Conservation (phyloP, 2,329 filamentous ascomycete species). For the Phaeosphaeria sp. region DNA sequence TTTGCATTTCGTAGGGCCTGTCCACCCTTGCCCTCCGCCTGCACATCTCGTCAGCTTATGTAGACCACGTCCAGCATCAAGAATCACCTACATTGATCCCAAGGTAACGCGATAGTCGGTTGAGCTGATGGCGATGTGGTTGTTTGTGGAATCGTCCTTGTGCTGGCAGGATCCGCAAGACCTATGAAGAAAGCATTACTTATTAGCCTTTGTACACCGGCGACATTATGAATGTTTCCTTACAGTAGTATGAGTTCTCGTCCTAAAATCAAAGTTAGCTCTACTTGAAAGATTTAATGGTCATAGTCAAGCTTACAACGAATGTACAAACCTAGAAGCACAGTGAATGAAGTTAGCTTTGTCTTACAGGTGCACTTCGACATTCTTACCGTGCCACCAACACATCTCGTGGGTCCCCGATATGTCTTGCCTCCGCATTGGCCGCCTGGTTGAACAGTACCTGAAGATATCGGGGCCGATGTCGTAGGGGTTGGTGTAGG, state of each 20-base stretch:
- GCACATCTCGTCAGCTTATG: no score
- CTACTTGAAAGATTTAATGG: no score
- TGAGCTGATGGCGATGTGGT: conserved; percentile 3
- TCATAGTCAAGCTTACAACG: no score
- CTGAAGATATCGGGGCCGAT: conserved; percentile 18
- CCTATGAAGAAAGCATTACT: background rate
- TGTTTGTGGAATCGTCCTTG: conserved; percentile 9
- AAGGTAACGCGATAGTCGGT: conserved; percentile 16
- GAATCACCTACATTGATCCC: conserved; percentile 28
- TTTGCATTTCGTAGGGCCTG: conserved; percentile 22
- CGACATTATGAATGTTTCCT: background rate
- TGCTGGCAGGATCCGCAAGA: conserved; percentile 19
- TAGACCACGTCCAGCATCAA: no score
- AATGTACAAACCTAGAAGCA: no score
- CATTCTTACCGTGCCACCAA: conserved; percentile 17
- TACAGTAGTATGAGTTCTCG: conserved; percentile 23
- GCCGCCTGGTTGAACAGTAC: conserved; percentile 21
- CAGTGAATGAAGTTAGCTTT: no score
- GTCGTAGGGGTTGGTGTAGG: conserved; percentile 18
- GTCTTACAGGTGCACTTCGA: no score
- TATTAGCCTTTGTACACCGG: background rate
- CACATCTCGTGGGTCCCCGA: conserved; percentile 24
- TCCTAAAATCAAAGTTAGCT: no score
- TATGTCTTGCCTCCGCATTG: conserved; percentile 23
- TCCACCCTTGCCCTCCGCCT: no score